Base-by-base conservation (phyloP, 1,139 yeast species). In the Arxiozyma telluris region DNA sequence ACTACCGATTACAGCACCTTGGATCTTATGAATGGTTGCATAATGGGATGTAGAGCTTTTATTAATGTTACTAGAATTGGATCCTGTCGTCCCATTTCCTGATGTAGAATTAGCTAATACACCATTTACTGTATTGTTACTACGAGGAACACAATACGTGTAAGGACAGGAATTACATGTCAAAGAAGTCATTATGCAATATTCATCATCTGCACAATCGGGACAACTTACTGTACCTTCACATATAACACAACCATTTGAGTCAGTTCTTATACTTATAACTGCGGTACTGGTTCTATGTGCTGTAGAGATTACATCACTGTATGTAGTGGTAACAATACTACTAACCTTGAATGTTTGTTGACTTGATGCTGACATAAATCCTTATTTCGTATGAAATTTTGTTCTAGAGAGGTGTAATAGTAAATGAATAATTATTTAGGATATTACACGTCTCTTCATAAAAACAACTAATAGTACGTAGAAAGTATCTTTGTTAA, bases 1-100 rank as follows among this genome's bases (percentile, higher is more conserved):
- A 30, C 87, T 87, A 6, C 87, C 90, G 0, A 82, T 81, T 1
- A 83, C 78, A n/a, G 82, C 87, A 21, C 88, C 87, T n/a, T 71
- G 70, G 30, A 71, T 64, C 54, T 69, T 53, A 23, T 50, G 54
- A 25, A 55, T 41, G 1, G 42, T 15, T 18, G 50, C 43, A 41
- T 38, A 38, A 53, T 45, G 44, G 15, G 22, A 25, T 12, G 11
- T 8, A 20, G 21, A 44, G n/a, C 27, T 27, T 12, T n/a, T 44
- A n/a, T 9, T 12, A 38, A 21, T 20, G 15, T 12, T 15, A 41
- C 20, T 50, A 39, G 6, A 34, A 34, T 12, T 8, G n/a, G 3
- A n/a, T 12, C 39, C 39, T 34, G 39, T 34, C n/a, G 42, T 49
- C 17, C 25, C 21, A 25, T 34, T 45, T 12, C 11, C 38, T 0